Evolutionary conservation across 2,329 filamentous ascomycete species (phyloP), one percentile per base, ranked within the genome.

Genomic region (Hymenoscyphus fraxineus): DNA sequence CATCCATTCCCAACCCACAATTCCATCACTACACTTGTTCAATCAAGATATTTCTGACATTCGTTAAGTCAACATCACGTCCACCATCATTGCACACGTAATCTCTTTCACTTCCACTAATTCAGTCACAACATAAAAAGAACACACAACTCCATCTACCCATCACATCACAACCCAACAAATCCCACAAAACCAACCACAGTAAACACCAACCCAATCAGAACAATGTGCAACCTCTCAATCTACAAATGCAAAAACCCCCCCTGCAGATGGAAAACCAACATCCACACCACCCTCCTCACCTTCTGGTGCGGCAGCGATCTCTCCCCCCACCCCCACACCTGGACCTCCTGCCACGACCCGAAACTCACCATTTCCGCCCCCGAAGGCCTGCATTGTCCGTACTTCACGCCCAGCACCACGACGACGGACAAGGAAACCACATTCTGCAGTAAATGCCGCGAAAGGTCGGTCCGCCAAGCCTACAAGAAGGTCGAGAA

Each of bases 181-280:
- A 12, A 22, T 13, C 13, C 47, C 9, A 22, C 9, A 7, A 54
- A 19, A 2, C 47, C 19, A 13, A 27, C 47, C 47, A 54, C 19
- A 19, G 13, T 4, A 13, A 19, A 6, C 16, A 6, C 19, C 6
- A 12, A 10, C 5, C n/a, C 10, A 13, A 19, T 2, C 13, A 15
- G 27, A 35, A 35, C 13, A 35, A 58, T 58, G 55, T 58, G 55
- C 47, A 54, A 54, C 47, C 47, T 54, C 19, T 19, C 22, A 54
- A 54, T 54, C 47, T 27, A 27, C 47, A 19, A 54, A 54, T 54
- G 47, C 47, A 54, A 27, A 19, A 54, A 54, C n/a, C 19, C 9
- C n/a, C 2, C 19, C 19, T 54, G 47, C n/a, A 19, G 47, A 10
- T 54, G 47, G 47, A 22, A 12, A 6, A 54, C 47, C 10, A 19